A percentile compares a stretch with the other conserved stretches of the same genome.
phyloP scores from a whole-genome alignment of 495 filamentous ascomycete species.

The Hyphodiscus hymeniophilus region DNA sequence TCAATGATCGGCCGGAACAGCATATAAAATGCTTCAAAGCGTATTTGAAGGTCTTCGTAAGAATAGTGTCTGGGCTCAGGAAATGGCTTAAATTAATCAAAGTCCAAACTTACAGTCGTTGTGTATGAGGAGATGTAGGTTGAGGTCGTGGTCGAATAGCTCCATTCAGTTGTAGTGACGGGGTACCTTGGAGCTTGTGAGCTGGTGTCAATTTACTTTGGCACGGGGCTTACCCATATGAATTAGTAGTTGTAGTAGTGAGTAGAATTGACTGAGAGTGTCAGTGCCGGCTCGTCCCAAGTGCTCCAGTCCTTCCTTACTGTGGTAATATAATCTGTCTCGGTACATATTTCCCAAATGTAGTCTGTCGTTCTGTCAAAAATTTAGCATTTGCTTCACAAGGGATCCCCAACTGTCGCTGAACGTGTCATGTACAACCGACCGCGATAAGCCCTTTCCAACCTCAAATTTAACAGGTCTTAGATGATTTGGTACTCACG shows the following conservation, averaged over 20 bases:
- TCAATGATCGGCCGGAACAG: no score
- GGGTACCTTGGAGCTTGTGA: conserved; percentile 4
- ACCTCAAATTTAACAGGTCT: background rate
- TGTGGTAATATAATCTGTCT: no score
- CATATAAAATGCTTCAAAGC: no score
- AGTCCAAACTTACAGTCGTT: conserved; percentile 17
- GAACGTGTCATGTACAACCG: no score
- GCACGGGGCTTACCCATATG: background rate
- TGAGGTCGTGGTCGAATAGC: background rate
- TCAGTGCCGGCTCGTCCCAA: no score
- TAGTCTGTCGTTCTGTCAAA: no score
- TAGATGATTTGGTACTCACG: background rate
- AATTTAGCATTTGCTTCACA: no score
- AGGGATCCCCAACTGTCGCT: no score
- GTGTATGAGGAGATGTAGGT: conserved; percentile 13
- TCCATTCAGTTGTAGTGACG: conserved; percentile 14
- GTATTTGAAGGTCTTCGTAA: background rate
- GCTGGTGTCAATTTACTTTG: background rate
- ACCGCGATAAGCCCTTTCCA: background rate
- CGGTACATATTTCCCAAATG: no score
- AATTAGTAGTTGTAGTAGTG: background rate
- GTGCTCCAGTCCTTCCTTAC: no score
- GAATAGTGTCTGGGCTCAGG: conserved; percentile 1
- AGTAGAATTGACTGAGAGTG: background rate
- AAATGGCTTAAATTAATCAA: conserved; percentile 21